Percentiles rank a stretch among this genome's conserved stretches.
These are phyloP conservation scores for Niebla homalea DNA, from an alignment of 495 filamentous ascomycete genomes.

Conservation along the genomic window DNA sequence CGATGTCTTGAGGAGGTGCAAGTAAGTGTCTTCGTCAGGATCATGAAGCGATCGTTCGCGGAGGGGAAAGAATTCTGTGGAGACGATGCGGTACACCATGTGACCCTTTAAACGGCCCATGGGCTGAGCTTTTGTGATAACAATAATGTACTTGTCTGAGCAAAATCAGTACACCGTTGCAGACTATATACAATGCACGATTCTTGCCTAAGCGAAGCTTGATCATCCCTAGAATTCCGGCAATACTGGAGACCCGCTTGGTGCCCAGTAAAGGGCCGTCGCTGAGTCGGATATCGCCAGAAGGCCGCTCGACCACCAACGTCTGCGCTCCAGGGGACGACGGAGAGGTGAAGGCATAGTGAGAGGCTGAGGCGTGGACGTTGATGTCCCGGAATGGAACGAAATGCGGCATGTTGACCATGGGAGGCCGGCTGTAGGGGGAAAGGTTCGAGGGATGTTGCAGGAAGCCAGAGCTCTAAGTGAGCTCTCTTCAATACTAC, in stretches of 20 bases:
- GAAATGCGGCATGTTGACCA: conserved; percentile 17
- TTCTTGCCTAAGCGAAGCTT: conserved; percentile 70
- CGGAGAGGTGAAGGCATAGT: conserved; percentile 93
- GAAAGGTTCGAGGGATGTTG: background rate
- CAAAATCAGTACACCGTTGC: conserved; percentile 8
- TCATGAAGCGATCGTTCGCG: conserved; percentile 86
- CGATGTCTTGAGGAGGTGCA: conserved; percentile 61
- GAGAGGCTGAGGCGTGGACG: conserved; percentile 74
- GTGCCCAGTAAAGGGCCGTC: conserved; percentile 60
- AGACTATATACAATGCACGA: background rate
- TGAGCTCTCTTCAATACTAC: background rate
- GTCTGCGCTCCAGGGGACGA: conserved; percentile 80
- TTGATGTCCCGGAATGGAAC: conserved; percentile 94
- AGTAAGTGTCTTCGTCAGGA: conserved; percentile 81
- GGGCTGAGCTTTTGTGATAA: conserved; percentile 87
- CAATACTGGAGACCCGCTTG: conserved; percentile 82
- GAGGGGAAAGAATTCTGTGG: conserved; percentile 86
- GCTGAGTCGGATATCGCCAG: conserved; percentile 77
- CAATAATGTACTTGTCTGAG: conserved; percentile 88
- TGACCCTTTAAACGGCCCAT: conserved; percentile 85
- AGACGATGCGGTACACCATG: conserved; percentile 80
- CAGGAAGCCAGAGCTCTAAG: too few relatives aligned
- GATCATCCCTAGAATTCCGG: conserved; percentile 86
- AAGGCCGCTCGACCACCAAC: conserved; percentile 77
- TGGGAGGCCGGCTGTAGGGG: background rate